Evolutionary conservation across 2,329 filamentous ascomycete species (phyloP).

Genomic region (Ophiostoma sp.): DNA sequence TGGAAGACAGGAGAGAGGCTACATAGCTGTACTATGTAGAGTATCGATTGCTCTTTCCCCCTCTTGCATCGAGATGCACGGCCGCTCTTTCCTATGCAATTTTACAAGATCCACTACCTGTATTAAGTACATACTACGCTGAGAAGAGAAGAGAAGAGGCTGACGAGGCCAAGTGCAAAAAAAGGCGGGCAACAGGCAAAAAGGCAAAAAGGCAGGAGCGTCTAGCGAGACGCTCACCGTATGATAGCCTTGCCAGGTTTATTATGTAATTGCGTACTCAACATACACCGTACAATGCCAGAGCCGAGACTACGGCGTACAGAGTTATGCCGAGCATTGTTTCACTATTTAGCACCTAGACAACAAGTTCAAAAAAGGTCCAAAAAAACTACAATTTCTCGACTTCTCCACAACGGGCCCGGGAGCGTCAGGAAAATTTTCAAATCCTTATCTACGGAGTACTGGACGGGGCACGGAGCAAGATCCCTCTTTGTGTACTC

Average conservation of each 20-base stretch:
- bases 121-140: neutral
- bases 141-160: slow-evolving; percentile 4
- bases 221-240: neutral
- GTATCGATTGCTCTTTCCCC: neutral
- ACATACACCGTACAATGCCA: neutral
- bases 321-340: neutral
- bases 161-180: neutral
- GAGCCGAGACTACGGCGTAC: neutral
- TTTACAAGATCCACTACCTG: slow-evolving; percentile 1
- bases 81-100: neutral
- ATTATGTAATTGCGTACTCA: neutral
- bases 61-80: neutral
- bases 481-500: neutral
- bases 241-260: neutral
- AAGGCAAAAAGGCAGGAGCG: neutral
- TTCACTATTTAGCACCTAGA: neutral
- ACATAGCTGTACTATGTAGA: too few species aligned
- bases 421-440: slow-evolving; percentile 10
- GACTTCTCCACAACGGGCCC: slow-evolving; percentile 11
- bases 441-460: neutral
- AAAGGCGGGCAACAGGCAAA: neutral
- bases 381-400: neutral
- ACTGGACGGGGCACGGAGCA: neutral
- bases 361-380: neutral
- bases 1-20: too few species aligned